Evolutionary conservation across 805 yeast species (phyloP).

Genomic region (Kluyveromyces lactis): DNA sequence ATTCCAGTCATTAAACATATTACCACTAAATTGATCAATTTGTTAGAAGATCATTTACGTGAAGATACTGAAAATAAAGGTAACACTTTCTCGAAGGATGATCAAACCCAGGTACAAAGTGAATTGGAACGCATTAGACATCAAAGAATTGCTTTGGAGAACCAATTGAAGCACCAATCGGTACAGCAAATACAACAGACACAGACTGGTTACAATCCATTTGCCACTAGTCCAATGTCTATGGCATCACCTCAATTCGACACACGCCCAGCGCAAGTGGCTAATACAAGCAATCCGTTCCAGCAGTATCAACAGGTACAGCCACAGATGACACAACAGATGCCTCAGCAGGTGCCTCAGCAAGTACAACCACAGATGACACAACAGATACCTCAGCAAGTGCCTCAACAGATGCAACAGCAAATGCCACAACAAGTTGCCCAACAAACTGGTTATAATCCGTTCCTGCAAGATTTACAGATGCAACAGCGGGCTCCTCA

Average conservation of each 20-base stretch:
- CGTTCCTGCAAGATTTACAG: not conserved
- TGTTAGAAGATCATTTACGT: conserved; percentile 79
- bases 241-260: conserved; percentile 7
- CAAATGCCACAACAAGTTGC: conserved; percentile 11
- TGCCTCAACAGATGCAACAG: conserved; percentile 9
- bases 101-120: conserved; percentile 23
- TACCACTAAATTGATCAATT: conserved; percentile 82
- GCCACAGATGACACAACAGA: conserved; percentile 8
- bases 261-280: conserved; percentile 11
- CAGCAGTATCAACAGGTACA: conserved; percentile 21
- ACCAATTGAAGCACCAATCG: conserved; percentile 25
- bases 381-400: conserved; percentile 8
- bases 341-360: conserved; percentile 12
- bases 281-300: conserved; percentile 14
- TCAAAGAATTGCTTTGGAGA: conserved; percentile 25
- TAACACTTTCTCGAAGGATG: conserved; percentile 13
- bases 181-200: conserved; percentile 17
- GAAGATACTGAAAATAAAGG: conserved; percentile 58
- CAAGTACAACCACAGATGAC: conserved; percentile 13
- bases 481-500: conserved; percentile 5
- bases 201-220: conserved; percentile 24
- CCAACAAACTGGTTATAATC: conserved; percentile 15
- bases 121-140: conserved; percentile 29
- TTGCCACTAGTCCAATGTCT: conserved; percentile 12
- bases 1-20: conserved; percentile 97